A percentile compares a stretch with the other conserved stretches of the same genome.
phyloP scores from a whole-genome alignment of 1,284 basidiomycete species.

The Cystobasidiaceae sp. region DNA sequence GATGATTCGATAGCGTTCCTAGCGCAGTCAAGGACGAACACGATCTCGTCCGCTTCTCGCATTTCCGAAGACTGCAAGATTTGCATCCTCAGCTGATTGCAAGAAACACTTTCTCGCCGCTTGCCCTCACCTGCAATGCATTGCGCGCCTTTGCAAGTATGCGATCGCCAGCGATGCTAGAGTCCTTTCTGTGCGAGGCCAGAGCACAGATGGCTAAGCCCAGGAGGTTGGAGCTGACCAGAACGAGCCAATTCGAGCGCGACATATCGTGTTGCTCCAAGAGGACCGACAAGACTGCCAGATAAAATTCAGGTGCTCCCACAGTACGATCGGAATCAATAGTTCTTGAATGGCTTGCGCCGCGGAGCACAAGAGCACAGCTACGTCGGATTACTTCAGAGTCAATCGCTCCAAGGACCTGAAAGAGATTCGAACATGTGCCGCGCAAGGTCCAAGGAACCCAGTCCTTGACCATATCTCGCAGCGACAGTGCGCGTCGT shows the following conservation, averaged over 20 bases:
- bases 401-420: conserved; percentile 32
- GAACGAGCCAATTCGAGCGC: conserved; percentile 71
- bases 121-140: conserved; percentile 54
- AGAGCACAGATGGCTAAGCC: conserved; percentile 68
- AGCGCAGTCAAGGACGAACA: conserved; percentile 60
- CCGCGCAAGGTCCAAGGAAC: background rate
- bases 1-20: conserved; percentile 13
- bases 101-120: background rate
- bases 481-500: background rate
- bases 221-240: conserved; percentile 74
- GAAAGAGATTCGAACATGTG: background rate
- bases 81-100: too few species aligned
- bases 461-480: conserved; percentile 1
- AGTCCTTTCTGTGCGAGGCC: conserved; percentile 62
- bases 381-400: conserved; percentile 24
- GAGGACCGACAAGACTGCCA: conserved; percentile 62
- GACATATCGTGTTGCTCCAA: conserved; percentile 57
- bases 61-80: conserved; percentile 62
- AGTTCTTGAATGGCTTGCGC: background rate
- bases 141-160: conserved; percentile 51
- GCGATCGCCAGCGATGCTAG: conserved; percentile 42
- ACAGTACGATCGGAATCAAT: background rate
- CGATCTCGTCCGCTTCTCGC: conserved; percentile 71
- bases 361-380: background rate
- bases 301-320: conserved; percentile 78